phyloP scores from a whole-genome alignment of 805 yeast genomes.

The Starmerella geochares region DNA sequence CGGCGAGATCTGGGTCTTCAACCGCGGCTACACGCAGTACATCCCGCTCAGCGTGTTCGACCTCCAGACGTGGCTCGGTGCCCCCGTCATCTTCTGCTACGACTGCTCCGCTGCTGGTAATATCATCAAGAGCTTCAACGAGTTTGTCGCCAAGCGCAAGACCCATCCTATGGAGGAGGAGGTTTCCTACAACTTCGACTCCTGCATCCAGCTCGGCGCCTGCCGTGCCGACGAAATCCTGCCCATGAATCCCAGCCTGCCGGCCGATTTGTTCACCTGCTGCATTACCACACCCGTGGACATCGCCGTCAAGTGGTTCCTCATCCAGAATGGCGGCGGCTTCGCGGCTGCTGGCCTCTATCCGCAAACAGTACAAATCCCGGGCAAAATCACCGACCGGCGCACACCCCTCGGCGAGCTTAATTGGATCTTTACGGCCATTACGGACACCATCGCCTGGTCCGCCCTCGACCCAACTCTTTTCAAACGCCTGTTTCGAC shows the following conservation, averaged over 20 bases:
- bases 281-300: slow-evolving; percentile 94
- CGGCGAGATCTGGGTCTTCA: slow-evolving; percentile 98
- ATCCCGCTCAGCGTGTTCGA: slow-evolving; percentile 94
- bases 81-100: slow-evolving; percentile 89
- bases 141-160: slow-evolving; percentile 79
- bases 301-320: slow-evolving; percentile 82
- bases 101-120: slow-evolving; percentile 94
- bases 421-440: slow-evolving; percentile 96
- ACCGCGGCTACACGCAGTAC: slow-evolving; percentile 92
- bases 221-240: slow-evolving; percentile 75
- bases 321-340: slow-evolving; percentile 59
- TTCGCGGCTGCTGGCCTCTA: slow-evolving; percentile 30
- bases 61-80: slow-evolving; percentile 93
- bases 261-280: slow-evolving; percentile 92
- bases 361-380: slow-evolving; percentile 46
- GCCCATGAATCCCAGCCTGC: slow-evolving; percentile 88
- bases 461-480: slow-evolving; percentile 76
- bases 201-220: slow-evolving; percentile 88
- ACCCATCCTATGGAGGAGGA: slow-evolving; percentile 38
- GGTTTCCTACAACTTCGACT: slow-evolving; percentile 46
- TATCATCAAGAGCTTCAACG: slow-evolving; percentile 77
- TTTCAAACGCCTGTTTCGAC: slow-evolving; percentile 83
- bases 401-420: slow-evolving; percentile 92
- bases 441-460: slow-evolving; percentile 98
- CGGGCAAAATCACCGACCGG: slow-evolving; percentile 85